Percentiles rank a stretch among this genome's conserved stretches.
Conservation (phyloP, 169 alveolate species). For the Babesia caballi region DNA sequence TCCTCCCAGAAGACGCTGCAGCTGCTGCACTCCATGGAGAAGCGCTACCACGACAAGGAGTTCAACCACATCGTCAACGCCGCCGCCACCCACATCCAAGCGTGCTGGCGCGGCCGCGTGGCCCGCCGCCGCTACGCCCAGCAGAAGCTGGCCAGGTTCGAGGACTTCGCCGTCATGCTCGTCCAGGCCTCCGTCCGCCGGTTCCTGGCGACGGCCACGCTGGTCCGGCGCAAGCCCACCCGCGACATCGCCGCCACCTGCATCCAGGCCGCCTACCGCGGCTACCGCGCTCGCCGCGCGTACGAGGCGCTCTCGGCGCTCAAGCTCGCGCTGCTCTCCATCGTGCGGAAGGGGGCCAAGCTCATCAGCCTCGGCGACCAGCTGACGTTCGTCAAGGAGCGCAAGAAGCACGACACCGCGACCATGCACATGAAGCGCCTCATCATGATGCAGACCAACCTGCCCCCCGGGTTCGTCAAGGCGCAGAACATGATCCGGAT, state of each 20-base stretch:
- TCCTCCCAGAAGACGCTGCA: slow-evolving; percentile 42
- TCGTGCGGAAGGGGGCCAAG: slow-evolving; percentile 73
- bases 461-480: slow-evolving; percentile 65
- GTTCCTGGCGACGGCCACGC: slow-evolving; percentile 33
- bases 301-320: slow-evolving; percentile 56
- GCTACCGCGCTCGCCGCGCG: slow-evolving; percentile 29
- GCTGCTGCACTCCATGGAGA: slow-evolving; percentile 49
- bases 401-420: slow-evolving; percentile 46
- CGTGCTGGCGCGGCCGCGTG: slow-evolving; percentile 71
- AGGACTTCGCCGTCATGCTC: slow-evolving; percentile 39
- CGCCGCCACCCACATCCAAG: slow-evolving; percentile 72
- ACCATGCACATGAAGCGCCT: slow-evolving; percentile 67
- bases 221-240: slow-evolving; percentile 15
- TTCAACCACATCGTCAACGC: slow-evolving; percentile 61
- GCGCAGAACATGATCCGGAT: slow-evolving; percentile 74
- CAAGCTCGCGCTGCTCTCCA: slow-evolving; percentile 62
- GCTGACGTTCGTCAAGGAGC: slow-evolving; percentile 58
- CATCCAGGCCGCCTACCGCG: slow-evolving; percentile 61
- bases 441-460: slow-evolving; percentile 61
- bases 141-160: slow-evolving; percentile 3
- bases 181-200: slow-evolving; percentile 40
- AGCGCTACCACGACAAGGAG: slow-evolving; percentile 65
- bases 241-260: slow-evolving; percentile 29
- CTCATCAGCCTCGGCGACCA: slow-evolving; percentile 68
- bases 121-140: slow-evolving; percentile 26